phyloP scores from a whole-genome alignment of 768 basidiomycete genomes.

The Roridomyces roridus region DNA sequence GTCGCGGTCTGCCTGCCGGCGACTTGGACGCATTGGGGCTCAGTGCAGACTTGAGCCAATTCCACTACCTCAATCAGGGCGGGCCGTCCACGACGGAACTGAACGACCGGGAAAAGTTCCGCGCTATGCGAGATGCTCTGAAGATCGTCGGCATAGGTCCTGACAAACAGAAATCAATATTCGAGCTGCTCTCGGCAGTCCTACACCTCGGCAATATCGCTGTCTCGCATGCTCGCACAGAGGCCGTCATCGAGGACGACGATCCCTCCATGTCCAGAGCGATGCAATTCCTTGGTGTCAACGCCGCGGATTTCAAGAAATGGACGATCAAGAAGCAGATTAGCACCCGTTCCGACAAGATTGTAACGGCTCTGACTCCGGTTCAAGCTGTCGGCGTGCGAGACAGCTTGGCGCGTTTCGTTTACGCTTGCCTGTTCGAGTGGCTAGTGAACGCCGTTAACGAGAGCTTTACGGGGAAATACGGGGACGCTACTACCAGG shows the following conservation, averaged over 20 bases:
- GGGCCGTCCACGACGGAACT: slow-evolving; percentile 90
- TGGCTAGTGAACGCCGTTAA: slow-evolving; percentile 98
- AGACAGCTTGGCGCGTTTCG: slow-evolving; percentile 97
- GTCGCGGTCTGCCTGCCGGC: slow-evolving; percentile 93
- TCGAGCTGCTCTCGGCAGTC: slow-evolving; percentile 89
- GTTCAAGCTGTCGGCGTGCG: slow-evolving; percentile 94
- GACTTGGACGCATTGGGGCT: slow-evolving; percentile 94
- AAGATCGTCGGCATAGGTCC: slow-evolving; percentile 97
- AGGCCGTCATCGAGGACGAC: slow-evolving; percentile 83
- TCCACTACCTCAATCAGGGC: slow-evolving; percentile 93
- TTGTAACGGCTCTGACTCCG: slow-evolving; percentile 84
- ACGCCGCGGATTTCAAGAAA: slow-evolving; percentile 93
- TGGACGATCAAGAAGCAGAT: slow-evolving; percentile 99
- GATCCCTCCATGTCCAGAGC: slow-evolving; percentile 82
- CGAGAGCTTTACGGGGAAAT: slow-evolving; percentile 93
- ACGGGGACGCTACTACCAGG: slow-evolving; percentile 85
- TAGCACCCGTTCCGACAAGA: slow-evolving; percentile 93
- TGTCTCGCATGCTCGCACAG: slow-evolving; percentile 79
- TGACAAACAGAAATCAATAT: slow-evolving; percentile 97
- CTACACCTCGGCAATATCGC: slow-evolving; percentile 97
- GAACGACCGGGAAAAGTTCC: slow-evolving; percentile 95
- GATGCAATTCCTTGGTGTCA: slow-evolving; percentile 89
- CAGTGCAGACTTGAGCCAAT: slow-evolving; percentile 82
- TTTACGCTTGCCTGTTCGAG: slow-evolving; percentile 98
- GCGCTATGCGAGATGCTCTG: slow-evolving; percentile 89